Conservation (phyloP, 257 asterid genomes). For the Verbascum thapsus region DNA sequence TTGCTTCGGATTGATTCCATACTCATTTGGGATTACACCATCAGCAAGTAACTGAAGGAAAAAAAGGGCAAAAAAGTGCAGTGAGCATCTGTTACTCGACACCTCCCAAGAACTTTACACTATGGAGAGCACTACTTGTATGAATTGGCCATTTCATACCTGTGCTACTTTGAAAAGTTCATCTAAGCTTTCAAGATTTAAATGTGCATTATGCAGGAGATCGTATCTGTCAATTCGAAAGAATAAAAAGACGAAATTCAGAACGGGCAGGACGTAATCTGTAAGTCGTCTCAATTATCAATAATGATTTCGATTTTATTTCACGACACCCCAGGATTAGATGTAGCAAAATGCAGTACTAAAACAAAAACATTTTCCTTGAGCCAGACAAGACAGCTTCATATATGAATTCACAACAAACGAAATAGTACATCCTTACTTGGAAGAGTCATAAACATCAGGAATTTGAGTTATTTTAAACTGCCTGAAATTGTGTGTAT, state of each 20-base stretch:
- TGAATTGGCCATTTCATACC: slow-evolving; percentile 44
- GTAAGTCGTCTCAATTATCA: slow-evolving; percentile 11
- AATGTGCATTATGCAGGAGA: slow-evolving; percentile 94
- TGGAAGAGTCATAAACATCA: slow-evolving; percentile 97
- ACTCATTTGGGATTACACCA: slow-evolving; percentile 96
- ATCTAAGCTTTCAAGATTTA: slow-evolving; percentile 72
- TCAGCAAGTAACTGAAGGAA: slow-evolving; percentile 84
- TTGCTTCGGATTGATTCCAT: slow-evolving; percentile 88
- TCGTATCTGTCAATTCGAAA: slow-evolving; percentile 64
- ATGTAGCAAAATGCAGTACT: neutral
- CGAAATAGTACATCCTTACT: slow-evolving; percentile 52
- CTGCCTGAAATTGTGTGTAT: slow-evolving; percentile 58
- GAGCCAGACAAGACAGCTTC: neutral
- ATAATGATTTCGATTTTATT: neutral
- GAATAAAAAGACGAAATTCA: slow-evolving; percentile 6
- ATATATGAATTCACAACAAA: neutral
- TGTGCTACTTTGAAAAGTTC: slow-evolving; percentile 95
- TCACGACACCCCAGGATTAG: slow-evolving; percentile 3
- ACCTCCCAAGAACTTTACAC: neutral
- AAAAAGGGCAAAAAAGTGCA: slow-evolving; percentile 14
- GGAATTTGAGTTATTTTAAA: slow-evolving; percentile 94
- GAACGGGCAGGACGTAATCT: slow-evolving; percentile 3
- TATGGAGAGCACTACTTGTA: too few species aligned
- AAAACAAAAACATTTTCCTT: neutral
- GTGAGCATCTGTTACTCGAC: slow-evolving; percentile 6